Conservation (phyloP, 108 stramenopile species). For the Pseudonitzschia pungens region DNA sequence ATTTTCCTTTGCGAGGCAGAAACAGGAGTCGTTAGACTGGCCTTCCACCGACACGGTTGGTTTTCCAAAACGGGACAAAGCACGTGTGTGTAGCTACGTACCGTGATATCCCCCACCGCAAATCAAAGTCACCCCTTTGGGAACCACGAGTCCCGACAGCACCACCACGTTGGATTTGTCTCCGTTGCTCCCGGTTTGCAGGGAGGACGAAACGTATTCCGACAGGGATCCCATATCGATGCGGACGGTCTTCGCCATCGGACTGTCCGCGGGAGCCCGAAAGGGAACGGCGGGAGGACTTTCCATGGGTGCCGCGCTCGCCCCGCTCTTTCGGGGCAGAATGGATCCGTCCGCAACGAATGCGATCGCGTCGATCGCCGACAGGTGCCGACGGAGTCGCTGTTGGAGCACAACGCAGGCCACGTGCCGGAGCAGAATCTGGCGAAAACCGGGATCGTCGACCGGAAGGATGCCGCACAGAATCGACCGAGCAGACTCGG, state of each 20-base stretch:
- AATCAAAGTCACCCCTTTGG: slow-evolving; percentile 90
- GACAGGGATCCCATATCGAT: slow-evolving; percentile 54
- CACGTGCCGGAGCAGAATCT: slow-evolving; percentile 40
- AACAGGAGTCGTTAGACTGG: background rate
- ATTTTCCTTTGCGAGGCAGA: slow-evolving; percentile 55
- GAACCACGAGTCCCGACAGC: slow-evolving; percentile 90
- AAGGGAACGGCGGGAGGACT: slow-evolving; percentile 52
- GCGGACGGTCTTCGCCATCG: slow-evolving; percentile 31
- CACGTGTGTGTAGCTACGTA: background rate
- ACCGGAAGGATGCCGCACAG: background rate
- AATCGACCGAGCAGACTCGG: background rate
- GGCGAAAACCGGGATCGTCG: slow-evolving; percentile 1
- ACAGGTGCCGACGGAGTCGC: slow-evolving; percentile 45
- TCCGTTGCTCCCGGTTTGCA: background rate
- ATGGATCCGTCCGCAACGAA: slow-evolving; percentile 89
- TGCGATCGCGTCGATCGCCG: slow-evolving; percentile 63
- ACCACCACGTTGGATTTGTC: slow-evolving; percentile 25
- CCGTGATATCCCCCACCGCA: slow-evolving; percentile 98
- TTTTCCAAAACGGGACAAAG: too few relatives aligned
- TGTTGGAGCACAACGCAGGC: slow-evolving; percentile 67
- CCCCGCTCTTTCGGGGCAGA: slow-evolving; percentile 86
- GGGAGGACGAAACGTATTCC: slow-evolving; percentile 29
- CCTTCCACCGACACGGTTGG: too few relatives aligned
- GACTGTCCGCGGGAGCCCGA: slow-evolving; percentile 61
- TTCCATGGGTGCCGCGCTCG: slow-evolving; percentile 84